Evolutionary conservation across 2,329 filamentous ascomycete genomes (phyloP).

Genomic region (Graphilbum sp.): DNA sequence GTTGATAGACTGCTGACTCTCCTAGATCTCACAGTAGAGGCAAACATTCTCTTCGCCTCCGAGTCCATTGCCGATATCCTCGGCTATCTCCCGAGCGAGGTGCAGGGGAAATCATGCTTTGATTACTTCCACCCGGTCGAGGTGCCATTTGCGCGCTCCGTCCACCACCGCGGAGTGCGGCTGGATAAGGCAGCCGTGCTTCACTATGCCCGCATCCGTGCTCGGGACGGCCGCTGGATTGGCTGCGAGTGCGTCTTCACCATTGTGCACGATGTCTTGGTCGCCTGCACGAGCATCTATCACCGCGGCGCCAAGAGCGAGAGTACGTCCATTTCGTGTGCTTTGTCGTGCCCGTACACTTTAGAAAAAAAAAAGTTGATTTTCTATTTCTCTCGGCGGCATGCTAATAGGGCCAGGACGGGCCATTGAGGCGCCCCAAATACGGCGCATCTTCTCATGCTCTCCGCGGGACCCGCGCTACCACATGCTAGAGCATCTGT

Average conservation of each 20-base stretch:
- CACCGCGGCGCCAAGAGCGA: conserved; percentile 50
- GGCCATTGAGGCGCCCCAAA: conserved; percentile 59
- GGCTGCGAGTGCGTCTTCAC: conserved; percentile 83
- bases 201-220: conserved; percentile 58
- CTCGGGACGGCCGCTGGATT: conserved; percentile 54
- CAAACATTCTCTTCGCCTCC: conserved; percentile 67
- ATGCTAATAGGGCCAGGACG: conserved; percentile 36
- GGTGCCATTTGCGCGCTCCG: conserved; percentile 53
- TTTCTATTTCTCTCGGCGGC: too few species aligned
- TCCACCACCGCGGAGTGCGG: conserved; percentile 57
- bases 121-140: conserved; percentile 78
- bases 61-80: conserved; percentile 73
- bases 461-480: conserved; percentile 73
- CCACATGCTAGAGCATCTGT: conserved; percentile 77
- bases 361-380: too few species aligned
- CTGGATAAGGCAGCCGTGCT: conserved; percentile 76
- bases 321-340: conserved; percentile 34
- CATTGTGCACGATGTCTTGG: conserved; percentile 73
- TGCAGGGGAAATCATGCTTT: conserved; percentile 62
- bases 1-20: not conserved
- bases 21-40: conserved; percentile 58
- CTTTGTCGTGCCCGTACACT: too few species aligned
- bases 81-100: conserved; percentile 60
- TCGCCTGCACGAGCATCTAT: conserved; percentile 72
- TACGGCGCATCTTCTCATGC: conserved; percentile 64